Percentiles rank a stretch among this genome's conserved stretches.
These are phyloP conservation scores for Stemphylium vesicarium DNA, from an alignment of 2,329 filamentous ascomycete genomes.

Conservation along the genomic window DNA sequence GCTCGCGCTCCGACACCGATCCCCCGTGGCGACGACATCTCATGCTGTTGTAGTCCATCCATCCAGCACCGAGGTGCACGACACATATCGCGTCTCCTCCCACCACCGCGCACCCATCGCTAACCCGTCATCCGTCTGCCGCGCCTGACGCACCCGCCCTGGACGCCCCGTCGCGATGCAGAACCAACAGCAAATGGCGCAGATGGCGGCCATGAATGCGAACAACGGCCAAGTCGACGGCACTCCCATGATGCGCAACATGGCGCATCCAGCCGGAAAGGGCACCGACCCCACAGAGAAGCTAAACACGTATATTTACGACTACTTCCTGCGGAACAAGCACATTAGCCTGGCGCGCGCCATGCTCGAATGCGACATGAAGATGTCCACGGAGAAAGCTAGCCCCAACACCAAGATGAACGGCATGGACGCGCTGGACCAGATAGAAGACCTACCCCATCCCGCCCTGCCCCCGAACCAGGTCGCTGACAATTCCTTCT, in stretches of 20 bases:
- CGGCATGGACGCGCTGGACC: conserved; percentile 73
- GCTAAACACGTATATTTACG: conserved; percentile 88
- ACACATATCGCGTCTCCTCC: conserved; percentile 19
- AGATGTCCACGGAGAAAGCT: conserved; percentile 65
- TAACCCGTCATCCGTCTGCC: conserved; percentile 20
- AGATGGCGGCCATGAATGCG: conserved; percentile 72
- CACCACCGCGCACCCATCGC: conserved; percentile 21
- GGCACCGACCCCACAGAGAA: conserved; percentile 55
- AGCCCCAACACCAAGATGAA: conserved; percentile 73
- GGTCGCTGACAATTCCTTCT: conserved; percentile 75
- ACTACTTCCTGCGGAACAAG: conserved; percentile 85
- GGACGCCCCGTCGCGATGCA: conserved; percentile 39
- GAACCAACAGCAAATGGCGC: conserved; percentile 63
- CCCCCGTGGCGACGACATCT: conserved; percentile 36
- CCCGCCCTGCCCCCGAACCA: conserved; percentile 69
- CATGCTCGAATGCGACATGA: conserved; percentile 53
- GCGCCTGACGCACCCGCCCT: conserved; percentile 27
- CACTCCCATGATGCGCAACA: conserved; percentile 71
- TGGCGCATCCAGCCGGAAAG: conserved; percentile 42
- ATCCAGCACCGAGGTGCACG: conserved; percentile 36
- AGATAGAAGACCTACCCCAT: conserved; percentile 82
- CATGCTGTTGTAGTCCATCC: conserved; percentile 38
- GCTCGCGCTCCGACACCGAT: conserved; percentile 24
- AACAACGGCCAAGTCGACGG: conserved; percentile 67
- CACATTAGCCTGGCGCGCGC: conserved; percentile 84